Conservation (phyloP, 345 rosid species). For the Pistacia integerrima region DNA sequence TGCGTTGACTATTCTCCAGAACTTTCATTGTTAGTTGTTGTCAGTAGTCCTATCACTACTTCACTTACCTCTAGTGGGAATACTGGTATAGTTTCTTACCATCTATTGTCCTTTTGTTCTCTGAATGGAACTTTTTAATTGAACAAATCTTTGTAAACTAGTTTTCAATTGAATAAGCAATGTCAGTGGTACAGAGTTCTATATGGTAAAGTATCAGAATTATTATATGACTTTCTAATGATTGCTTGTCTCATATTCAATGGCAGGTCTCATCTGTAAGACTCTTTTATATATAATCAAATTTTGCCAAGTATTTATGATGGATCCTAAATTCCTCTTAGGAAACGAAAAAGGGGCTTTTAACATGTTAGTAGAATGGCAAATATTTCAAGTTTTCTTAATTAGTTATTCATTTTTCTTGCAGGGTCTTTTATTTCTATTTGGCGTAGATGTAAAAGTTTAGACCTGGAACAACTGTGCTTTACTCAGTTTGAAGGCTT, state of each 20-base stretch:
- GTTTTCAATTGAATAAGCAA: not conserved
- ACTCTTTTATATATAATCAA: not conserved
- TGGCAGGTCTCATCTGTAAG: not conserved
- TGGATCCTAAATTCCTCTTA: not conserved
- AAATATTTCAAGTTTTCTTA: not conserved
- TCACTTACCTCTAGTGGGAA: slow-evolving; percentile 39
- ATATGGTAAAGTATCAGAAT: not conserved
- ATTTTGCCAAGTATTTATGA: not conserved
- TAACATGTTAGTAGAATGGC: not conserved
- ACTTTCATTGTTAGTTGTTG: slow-evolving; percentile 58
- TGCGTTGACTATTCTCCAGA: slow-evolving; percentile 75
- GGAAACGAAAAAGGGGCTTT: slow-evolving; percentile 4
- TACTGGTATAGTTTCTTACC: slow-evolving; percentile 56
- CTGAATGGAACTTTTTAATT: slow-evolving; percentile 8
- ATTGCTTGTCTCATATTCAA: not conserved
- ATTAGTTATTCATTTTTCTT: slow-evolving; percentile 21
- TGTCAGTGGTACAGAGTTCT: not conserved
- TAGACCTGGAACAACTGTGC: slow-evolving; percentile 54
- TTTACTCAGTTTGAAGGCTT: slow-evolving; percentile 67
- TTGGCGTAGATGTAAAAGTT: slow-evolving; percentile 56
- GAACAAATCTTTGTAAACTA: not conserved
- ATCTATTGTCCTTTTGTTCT: slow-evolving; percentile 17
- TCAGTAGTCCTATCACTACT: slow-evolving; percentile 51
- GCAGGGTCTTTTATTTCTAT: slow-evolving; percentile 75
- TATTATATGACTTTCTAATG: slow-evolving; percentile 1